Conservation (phyloP, 1,139 yeast species). For the Zygoascus meyerae region DNA sequence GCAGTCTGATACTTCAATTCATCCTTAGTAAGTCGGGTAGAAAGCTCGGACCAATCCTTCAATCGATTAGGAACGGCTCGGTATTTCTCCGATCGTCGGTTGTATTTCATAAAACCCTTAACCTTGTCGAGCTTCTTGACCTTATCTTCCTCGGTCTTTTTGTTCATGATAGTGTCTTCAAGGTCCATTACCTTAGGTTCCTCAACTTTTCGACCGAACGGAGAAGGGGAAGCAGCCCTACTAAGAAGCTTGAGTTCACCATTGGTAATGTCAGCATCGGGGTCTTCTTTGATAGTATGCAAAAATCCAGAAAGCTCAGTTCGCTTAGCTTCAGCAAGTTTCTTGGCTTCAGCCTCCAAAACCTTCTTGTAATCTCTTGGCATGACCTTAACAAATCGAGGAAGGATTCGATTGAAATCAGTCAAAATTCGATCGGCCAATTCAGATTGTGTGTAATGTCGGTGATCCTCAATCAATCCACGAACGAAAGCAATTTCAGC, state of each 20-base stretch:
- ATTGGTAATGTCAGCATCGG: constrained; percentile 80
- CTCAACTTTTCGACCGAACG: constrained; percentile 28
- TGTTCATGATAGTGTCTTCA: constrained; percentile 80
- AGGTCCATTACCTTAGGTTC: constrained; percentile 88
- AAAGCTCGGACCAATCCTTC: constrained; percentile 89
- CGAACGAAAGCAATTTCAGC: constrained; percentile 91
- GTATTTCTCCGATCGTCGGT: constrained; percentile 82
- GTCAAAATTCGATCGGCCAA: constrained; percentile 76
- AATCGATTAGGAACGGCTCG: constrained; percentile 72
- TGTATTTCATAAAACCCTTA: constrained; percentile 90
- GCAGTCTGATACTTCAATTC: constrained; percentile 91
- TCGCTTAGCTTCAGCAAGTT: constrained; percentile 59
- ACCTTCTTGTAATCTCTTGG: constrained; percentile 91
- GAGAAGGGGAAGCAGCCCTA: constrained; percentile 21
- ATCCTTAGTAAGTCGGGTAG: constrained; percentile 72
- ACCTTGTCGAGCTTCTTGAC: constrained; percentile 61
- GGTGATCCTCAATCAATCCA: constrained; percentile 90
- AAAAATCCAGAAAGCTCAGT: constrained; percentile 46
- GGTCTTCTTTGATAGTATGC: constrained; percentile 68
- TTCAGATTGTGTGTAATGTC: constrained; percentile 89
- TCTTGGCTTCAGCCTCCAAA: constrained; percentile 67
- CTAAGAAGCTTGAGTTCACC: constrained; percentile 49
- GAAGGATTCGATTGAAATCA: constrained; percentile 83
- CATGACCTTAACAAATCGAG: constrained; percentile 87
- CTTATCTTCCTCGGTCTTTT: constrained; percentile 57